These are phyloP conservation scores for Warburgia ugandensis DNA, from an alignment of 164 flowering plant species.

Conservation along the genomic window DNA sequence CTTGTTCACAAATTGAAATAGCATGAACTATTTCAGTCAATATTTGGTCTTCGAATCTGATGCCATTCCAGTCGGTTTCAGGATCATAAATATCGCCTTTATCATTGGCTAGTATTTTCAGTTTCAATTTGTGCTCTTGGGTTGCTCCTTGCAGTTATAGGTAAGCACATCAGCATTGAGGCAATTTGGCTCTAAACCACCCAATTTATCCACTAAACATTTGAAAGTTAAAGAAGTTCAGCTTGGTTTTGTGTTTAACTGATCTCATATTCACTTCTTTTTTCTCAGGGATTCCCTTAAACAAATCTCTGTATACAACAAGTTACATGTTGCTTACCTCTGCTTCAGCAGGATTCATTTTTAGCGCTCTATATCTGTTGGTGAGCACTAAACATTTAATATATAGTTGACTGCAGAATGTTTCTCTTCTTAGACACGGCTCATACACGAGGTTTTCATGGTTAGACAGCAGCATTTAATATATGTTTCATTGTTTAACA, in stretches of 20 bases:
- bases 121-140: conserved; percentile 32
- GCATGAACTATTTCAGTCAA: too few species aligned
- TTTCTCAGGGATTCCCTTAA: conserved; percentile 49
- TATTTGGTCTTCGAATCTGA: too few species aligned
- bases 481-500: too few species aligned
- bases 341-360: conserved; percentile 50
- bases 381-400: conserved; percentile 28
- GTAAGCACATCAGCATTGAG: conserved; percentile 22
- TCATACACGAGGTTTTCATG: neutral
- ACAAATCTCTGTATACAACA: conserved; percentile 57
- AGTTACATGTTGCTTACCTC: conserved; percentile 64
- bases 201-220: neutral
- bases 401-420: neutral
- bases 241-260: neutral
- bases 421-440: neutral
- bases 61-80: conserved; percentile 18
- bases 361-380: conserved; percentile 46
- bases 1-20: too few species aligned
- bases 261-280: conserved; percentile 7
- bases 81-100: conserved; percentile 47
- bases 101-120: conserved; percentile 39
- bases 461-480: neutral
- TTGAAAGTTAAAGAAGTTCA: neutral
- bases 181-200: neutral
- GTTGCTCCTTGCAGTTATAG: conserved; percentile 31